phyloP scores from a whole-genome alignment of 768 basidiomycete genomes.

The Naganishia antarctica region DNA sequence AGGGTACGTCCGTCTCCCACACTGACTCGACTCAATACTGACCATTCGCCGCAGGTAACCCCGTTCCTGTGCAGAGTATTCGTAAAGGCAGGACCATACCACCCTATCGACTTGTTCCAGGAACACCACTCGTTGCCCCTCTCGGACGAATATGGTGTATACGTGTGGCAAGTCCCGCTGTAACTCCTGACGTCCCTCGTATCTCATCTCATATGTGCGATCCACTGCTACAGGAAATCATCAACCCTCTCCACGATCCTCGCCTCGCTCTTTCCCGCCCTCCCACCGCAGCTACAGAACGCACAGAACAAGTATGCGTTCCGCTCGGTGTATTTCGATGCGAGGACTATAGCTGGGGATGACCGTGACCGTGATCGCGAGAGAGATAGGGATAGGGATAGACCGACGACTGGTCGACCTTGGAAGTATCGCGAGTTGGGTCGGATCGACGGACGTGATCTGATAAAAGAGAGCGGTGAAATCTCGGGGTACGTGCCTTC shows the following conservation, averaged over 20 bases:
- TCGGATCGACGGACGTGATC: slow-evolving; percentile 7
- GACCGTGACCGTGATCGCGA: too few relatives aligned
- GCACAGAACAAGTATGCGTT: not conserved
- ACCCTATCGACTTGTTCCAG: slow-evolving; percentile 4
- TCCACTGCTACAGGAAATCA: not conserved
- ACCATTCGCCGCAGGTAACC: not conserved
- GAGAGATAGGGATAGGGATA: not conserved
- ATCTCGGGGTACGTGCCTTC: not conserved
- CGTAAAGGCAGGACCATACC: not conserved
- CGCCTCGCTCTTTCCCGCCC: slow-evolving; percentile 12
- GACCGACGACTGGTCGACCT: not conserved
- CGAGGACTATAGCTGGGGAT: not conserved
- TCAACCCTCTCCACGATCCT: slow-evolving; percentile 11
- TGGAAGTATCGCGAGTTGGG: slow-evolving; percentile 12
- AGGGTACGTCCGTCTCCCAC: not conserved
- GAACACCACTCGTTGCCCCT: slow-evolving; percentile 6
- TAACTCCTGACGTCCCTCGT: not conserved
- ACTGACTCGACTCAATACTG: not conserved
- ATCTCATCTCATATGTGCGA: not conserved
- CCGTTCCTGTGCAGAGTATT: slow-evolving; percentile 16
- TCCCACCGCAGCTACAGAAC: not conserved
- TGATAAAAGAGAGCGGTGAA: not conserved
- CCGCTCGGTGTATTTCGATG: slow-evolving; percentile 13
- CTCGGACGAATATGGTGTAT: slow-evolving; percentile 8
- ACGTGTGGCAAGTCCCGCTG: not conserved